Conservation (phyloP, 768 basidiomycete species). For the Hygrocybe punicea region DNA sequence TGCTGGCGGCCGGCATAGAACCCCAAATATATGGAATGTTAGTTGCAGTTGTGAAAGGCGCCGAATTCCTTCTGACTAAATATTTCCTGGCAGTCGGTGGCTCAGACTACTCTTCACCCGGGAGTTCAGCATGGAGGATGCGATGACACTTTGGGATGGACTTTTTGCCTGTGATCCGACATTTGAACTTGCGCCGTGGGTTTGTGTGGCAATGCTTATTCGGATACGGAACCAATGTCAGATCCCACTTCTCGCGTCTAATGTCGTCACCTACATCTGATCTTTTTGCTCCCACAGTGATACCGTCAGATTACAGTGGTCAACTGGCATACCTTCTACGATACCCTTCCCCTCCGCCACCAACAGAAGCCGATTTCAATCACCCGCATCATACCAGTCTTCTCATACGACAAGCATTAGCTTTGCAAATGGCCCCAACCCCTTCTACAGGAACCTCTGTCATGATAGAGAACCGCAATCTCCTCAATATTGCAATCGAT, state of each 20-base stretch:
- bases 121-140: conserved; percentile 77
- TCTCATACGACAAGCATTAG: conserved; percentile 79
- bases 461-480: conserved; percentile 76
- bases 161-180: conserved; percentile 85
- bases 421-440: conserved; percentile 69
- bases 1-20: conserved; percentile 83
- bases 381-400: conserved; percentile 58
- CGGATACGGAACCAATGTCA: conserved; percentile 85
- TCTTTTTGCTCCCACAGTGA: conserved; percentile 48
- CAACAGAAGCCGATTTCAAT: conserved; percentile 29
- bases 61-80: neutral
- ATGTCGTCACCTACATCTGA: conserved; percentile 11
- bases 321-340: conserved; percentile 83
- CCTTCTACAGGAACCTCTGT: conserved; percentile 75
- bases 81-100: conserved; percentile 60
- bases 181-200: conserved; percentile 75
- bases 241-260: conserved; percentile 26
- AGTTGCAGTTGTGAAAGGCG: conserved; percentile 5
- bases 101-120: conserved; percentile 88
- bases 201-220: conserved; percentile 93
- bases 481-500: conserved; percentile 70
- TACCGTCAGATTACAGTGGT: conserved; percentile 80
- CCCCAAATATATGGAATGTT: conserved; percentile 97
- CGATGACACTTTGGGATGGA: conserved; percentile 93
- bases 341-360: conserved; percentile 62